phyloP scores from a whole-genome alignment of 371 early-diverging fungal genomes.

The Haplosporangium sp. region DNA sequence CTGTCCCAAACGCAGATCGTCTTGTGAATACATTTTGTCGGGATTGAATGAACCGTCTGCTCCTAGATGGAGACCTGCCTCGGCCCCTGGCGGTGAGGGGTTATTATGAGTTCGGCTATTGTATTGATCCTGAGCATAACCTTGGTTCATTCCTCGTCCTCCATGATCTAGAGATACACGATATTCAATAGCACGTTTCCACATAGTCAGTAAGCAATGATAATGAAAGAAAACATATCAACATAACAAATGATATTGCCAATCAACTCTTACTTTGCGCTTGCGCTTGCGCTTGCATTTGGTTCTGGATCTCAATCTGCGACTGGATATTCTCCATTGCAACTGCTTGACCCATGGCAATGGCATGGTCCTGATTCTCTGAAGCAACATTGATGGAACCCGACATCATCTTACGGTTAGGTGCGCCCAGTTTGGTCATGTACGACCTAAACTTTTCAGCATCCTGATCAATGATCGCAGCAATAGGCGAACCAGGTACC shows the following conservation, averaged over 20 bases:
- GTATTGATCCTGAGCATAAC: slow-evolving; percentile 20
- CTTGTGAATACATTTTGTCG: slow-evolving; percentile 10
- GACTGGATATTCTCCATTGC: slow-evolving; percentile 50
- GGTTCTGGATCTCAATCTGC: slow-evolving; percentile 38
- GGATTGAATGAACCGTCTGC: slow-evolving; percentile 13
- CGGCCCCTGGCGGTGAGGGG: not conserved
- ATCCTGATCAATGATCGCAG: slow-evolving; percentile 50
- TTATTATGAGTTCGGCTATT: not conserved
- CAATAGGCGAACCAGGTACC: slow-evolving; percentile 35
- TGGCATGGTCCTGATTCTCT: slow-evolving; percentile 31
- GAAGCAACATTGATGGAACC: slow-evolving; percentile 8
- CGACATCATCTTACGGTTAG: slow-evolving; percentile 21
- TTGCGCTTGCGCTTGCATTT: slow-evolving; percentile 24
- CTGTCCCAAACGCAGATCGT: slow-evolving; percentile 9
- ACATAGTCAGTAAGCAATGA: not conserved
- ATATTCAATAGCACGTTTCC: not conserved
- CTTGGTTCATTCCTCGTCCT: slow-evolving; percentile 7
- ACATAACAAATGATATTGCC: not conserved
- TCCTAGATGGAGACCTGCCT: not conserved
- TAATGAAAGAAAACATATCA: not conserved
- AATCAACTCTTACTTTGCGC: slow-evolving; percentile 27
- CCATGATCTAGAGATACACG: not conserved
- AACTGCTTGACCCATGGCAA: slow-evolving; percentile 39
- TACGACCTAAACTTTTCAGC: slow-evolving; percentile 50
- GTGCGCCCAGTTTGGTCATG: slow-evolving; percentile 34